Evolutionary conservation across 176 grass and related monocot species (phyloP).

Genomic region (Ampelocalamus luodianensis): DNA sequence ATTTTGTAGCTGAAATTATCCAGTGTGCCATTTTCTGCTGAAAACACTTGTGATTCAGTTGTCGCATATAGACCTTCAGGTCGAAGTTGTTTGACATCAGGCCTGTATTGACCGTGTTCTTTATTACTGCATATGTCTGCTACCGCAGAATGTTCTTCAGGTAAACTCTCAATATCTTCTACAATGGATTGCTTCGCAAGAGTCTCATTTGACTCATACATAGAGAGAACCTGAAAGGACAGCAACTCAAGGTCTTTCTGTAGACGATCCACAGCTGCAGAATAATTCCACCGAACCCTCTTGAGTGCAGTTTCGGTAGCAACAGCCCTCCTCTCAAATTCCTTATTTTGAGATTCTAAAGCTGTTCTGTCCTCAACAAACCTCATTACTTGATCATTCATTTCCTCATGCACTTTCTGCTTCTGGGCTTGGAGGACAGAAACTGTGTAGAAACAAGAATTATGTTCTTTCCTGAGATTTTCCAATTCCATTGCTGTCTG

Average conservation of each 20-base stretch:
- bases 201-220: conserved; percentile 93
- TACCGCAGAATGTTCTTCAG: conserved; percentile 51
- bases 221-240: conserved; percentile 96
- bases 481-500: conserved; percentile 78
- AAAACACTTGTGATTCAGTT: conserved; percentile 34
- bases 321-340: conserved; percentile 82
- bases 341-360: conserved; percentile 85
- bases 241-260: conserved; percentile 97
- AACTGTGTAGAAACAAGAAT: conserved; percentile 84
- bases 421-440: conserved; percentile 89
- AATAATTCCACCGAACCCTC: conserved; percentile 88
- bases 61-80: conserved; percentile 33
- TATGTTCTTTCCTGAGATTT: conserved; percentile 89
- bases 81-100: conserved; percentile 32
- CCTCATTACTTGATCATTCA: conserved; percentile 76
- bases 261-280: conserved; percentile 75
- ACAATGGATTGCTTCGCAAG: conserved; percentile 78
- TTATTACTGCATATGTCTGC: conserved; percentile 34
- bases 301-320: conserved; percentile 85
- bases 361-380: conserved; percentile 74
- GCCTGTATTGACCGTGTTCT: conserved; percentile 43
- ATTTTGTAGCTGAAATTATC: conserved; percentile 42
- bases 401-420: conserved; percentile 88
- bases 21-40: conserved; percentile 39
- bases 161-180: conserved; percentile 57